A percentile compares a stretch with the other conserved stretches of the same genome.
phyloP scores from a whole-genome alignment of 306 rosid species.

The Gastrolobium villosum region DNA sequence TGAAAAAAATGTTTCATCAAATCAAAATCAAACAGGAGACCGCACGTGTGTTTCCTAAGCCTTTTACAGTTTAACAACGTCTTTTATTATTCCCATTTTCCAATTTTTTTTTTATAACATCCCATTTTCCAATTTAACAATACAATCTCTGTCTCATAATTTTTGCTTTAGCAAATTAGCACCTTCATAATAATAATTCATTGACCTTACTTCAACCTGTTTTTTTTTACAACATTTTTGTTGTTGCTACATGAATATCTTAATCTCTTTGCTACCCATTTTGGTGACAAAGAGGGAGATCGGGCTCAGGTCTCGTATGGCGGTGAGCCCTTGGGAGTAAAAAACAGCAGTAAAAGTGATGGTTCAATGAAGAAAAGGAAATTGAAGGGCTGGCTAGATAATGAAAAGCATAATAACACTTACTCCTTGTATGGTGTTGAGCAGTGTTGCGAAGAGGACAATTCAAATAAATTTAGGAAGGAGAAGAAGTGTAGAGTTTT shows the following conservation, averaged over 20 bases:
- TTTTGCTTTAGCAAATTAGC: constrained; percentile 8
- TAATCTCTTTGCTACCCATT: no score
- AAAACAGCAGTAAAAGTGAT: constrained; percentile 41
- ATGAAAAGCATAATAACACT: constrained; percentile 50
- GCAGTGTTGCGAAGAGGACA: constrained; percentile 53
- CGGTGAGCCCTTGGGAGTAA: constrained; percentile 52
- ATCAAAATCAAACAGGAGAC: neutral
- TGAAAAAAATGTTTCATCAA: no score
- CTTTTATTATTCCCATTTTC: constrained; percentile 14
- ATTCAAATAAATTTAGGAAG: constrained; percentile 61
- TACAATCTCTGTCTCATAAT: neutral
- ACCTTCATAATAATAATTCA: constrained; percentile 6
- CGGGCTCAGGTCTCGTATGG: constrained; percentile 54
- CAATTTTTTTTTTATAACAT: no score
- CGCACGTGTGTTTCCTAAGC: constrained; percentile 37
- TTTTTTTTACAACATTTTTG: constrained; percentile 22
- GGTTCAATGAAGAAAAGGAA: constrained; percentile 68
- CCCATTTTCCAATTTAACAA: neutral
- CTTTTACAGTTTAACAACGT: constrained; percentile 43
- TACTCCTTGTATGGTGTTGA: constrained; percentile 51
- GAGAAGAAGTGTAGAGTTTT: constrained; percentile 57
- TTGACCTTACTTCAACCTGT: constrained; percentile 3
- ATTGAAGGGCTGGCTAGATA: constrained; percentile 59
- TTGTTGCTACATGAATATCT: no score
- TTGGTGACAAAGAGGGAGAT: constrained; percentile 57